Percentiles rank a stretch among this genome's conserved stretches.
Conservation (phyloP, 495 filamentous ascomycete genomes). For the Hypoxylon fuscum region DNA sequence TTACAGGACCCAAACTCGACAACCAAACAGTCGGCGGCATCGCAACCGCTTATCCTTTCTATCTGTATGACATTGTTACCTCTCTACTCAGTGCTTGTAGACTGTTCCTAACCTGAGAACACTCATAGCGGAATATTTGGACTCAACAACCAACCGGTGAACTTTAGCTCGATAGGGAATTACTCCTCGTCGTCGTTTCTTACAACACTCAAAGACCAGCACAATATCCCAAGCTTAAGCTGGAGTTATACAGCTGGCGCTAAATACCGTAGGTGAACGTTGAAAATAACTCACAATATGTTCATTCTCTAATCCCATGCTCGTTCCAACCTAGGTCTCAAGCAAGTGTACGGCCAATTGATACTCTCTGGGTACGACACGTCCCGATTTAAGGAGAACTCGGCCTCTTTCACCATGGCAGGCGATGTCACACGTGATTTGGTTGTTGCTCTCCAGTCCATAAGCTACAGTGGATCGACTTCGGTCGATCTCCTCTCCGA, state of each 20-base stretch:
- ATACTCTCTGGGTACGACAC: conserved; percentile 67
- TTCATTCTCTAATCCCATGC: conserved; percentile 12
- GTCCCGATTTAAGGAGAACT: conserved; percentile 59
- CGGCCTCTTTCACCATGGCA: conserved; percentile 58
- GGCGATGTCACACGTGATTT: conserved; percentile 59
- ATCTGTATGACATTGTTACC: conserved; percentile 48
- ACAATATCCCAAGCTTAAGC: conserved; percentile 58
- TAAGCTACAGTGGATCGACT: conserved; percentile 50
- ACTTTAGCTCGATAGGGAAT: conserved; percentile 57
- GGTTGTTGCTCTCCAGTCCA: conserved; percentile 57
- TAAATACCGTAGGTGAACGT: conserved; percentile 52
- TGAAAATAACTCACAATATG: background rate
- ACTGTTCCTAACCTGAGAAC: conserved; percentile 21
- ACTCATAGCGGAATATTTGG: conserved; percentile 57
- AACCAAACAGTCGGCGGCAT: conserved; percentile 60
- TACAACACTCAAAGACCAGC: conserved; percentile 55
- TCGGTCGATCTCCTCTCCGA: conserved; percentile 45
- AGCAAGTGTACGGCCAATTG: conserved; percentile 60
- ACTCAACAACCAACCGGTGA: conserved; percentile 58
- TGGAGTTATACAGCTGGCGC: conserved; percentile 68
- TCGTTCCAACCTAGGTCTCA: conserved; percentile 46
- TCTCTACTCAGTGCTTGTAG: conserved; percentile 17
- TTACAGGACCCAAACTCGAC: conserved; percentile 53
- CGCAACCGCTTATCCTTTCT: conserved; percentile 56
- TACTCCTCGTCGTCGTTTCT: conserved; percentile 58